Evolutionary conservation across 768 basidiomycete species (phyloP), one percentile per base, ranked within the genome.

Genomic region (Naganishia friedmannii): DNA sequence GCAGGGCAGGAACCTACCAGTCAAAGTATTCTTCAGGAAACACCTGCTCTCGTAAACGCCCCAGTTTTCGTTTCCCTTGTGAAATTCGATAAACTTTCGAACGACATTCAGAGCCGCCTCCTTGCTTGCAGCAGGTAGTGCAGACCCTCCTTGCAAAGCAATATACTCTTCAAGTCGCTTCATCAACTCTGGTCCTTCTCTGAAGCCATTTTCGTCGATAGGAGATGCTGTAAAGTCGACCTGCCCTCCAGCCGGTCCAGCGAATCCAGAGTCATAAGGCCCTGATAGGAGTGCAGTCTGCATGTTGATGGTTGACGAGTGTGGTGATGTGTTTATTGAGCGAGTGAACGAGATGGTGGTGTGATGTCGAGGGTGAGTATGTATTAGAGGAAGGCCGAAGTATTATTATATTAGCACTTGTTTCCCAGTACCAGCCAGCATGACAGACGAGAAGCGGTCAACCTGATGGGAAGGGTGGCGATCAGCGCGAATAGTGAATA

Each of bases 51-150:
- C 9, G 39, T 39, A 58, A 1, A 6, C 7, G 19, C 32, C 57
- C 57, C 57, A 58, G 15, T 39, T 34, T 26, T 58, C 57, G 39
- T 58, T 58, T 23, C 57, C 57, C 34, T 39, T 58, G 57, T 58
- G 57, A 58, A 58, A 58, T 13, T 58, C 39, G 57, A 58, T 37
- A 58, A 58, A 58, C 57, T 34, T 39, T 58, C 57, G 21, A 42
- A 39, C 34, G 34, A 58, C 57, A 8, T 39, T 17, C 34, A 37
- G 4, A 2, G 57, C 34, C 7, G 34, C 57, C 39, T 34, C 57
- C 7, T 2, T 42, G n/a, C 57, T 56, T 19, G 55, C 32, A 23
- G 34, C 4, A 15, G 57, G 57, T n/a, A 39, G 31, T 8, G 21
- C 17, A 12, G 57, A 34, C 1, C 34, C 57, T 39, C 34, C 26